Conservation (phyloP, 345 rosid genomes). For the Brassica incana region DNA sequence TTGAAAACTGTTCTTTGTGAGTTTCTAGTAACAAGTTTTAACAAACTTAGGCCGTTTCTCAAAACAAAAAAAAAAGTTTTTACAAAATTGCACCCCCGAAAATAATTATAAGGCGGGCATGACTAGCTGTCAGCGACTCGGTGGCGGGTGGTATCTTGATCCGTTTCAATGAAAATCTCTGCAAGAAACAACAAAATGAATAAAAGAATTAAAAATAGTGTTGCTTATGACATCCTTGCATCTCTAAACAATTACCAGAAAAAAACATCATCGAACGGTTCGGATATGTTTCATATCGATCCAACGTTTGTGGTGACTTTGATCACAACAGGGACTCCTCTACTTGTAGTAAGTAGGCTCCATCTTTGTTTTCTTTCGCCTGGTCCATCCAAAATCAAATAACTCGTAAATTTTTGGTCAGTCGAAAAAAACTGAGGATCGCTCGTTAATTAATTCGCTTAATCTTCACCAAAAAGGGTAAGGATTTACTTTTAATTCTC, state of each 20-base stretch:
- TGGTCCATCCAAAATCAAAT: background rate
- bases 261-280: background rate
- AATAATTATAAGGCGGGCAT: too few species aligned
- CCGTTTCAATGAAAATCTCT: too few species aligned
- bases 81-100: too few species aligned
- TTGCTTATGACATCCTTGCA: background rate
- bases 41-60: too few species aligned
- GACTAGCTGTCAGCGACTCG: too few species aligned
- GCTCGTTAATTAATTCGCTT: background rate
- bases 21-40: too few species aligned
- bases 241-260: background rate
- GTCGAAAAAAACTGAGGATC: background rate
- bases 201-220: background rate
- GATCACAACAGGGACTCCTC: background rate
- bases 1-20: too few species aligned
- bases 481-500: background rate
- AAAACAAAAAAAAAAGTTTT: too few species aligned
- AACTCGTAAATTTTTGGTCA: background rate
- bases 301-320: background rate
- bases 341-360: background rate
- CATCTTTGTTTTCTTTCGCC: background rate
- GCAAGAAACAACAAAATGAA: background rate
- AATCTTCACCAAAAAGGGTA: slow-evolving; percentile 1
- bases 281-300: background rate
- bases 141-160: too few species aligned